Evolutionary conservation across 208 protist genomes (phyloP), one percentile per base, ranked within the genome.

Genomic region (Acanthamoeba divionensis): DNA sequence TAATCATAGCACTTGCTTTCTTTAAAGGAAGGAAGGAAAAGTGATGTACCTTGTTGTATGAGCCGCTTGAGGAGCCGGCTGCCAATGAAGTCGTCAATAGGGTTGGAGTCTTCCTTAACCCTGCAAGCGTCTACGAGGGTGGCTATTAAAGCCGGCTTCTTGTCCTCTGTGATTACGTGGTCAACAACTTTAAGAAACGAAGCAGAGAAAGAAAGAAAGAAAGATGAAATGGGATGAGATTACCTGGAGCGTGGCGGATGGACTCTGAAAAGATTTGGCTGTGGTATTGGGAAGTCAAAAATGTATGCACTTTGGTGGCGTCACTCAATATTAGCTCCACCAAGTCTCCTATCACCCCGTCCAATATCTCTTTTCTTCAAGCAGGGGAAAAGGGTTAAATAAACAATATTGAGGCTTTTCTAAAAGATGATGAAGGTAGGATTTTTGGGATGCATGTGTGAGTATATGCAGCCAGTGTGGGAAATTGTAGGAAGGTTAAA

Each of bases 61-160:
- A 77, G 26, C 18, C 67, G 67, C 67, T 77, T 77, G 67, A 38
- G 54, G 36, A 50, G 54, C 44, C 67, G 67, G 31, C 67, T 77
- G 67, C 44, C 67, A 24, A 77, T 47, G 33, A 77, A 77, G 67
- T 77, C 67, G 67, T 77, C 24, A 47, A 77, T n/a, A 47, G 7
- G 54, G 67, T 12, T 77, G 8, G 55, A 38, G 67, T 77, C 54
- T 38, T 29, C 67, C 67, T 77, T 47, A 9, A 38, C 12, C n/a
- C 24, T 50, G 41, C 18, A 38, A 9, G 21, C 67, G 8, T 77
- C 2, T 26, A 50, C 67, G 24, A 77, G 29, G 6, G 67, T 47
- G 31, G 15, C 33, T 38, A 57, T 5, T 47, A 77, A 29, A n/a
- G 26, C 54, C 38, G 47, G n/a, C 67, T 50, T 77, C 24, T 50